phyloP scores from a whole-genome alignment of 148 eudicot genomes.

The Amaranthus cruentus region DNA sequence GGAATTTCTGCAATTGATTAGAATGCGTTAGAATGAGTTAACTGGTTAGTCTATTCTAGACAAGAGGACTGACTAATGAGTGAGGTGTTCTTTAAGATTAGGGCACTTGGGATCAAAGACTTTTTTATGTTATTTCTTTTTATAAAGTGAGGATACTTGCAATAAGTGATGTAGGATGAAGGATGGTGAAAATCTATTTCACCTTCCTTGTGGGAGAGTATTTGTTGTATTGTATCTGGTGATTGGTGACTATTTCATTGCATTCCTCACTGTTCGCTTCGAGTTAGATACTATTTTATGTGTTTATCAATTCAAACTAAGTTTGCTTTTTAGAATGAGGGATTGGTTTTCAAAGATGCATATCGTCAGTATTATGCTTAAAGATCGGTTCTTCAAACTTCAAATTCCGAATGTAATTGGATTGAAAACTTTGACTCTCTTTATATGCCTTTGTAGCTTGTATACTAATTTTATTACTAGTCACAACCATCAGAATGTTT shows the following conservation, averaged over 20 bases:
- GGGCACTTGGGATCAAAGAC: too few species aligned
- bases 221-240: background rate
- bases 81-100: background rate
- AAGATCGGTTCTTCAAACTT: background rate
- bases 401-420: background rate
- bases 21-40: background rate
- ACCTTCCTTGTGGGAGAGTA: too few species aligned
- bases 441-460: background rate
- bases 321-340: background rate
- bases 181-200: too few species aligned
- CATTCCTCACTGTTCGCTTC: background rate
- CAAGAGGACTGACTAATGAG: background rate
- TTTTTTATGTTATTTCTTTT: too few species aligned
- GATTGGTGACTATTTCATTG: background rate
- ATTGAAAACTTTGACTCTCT: background rate
- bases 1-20: too few species aligned
- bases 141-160: too few species aligned
- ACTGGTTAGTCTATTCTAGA: background rate
- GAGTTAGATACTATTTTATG: background rate
- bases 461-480: background rate
- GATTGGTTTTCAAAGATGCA: background rate
- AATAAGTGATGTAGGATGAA: too few species aligned
- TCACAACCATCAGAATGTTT: conserved; percentile 2
- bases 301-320: background rate
- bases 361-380: background rate